Percentiles rank a stretch among this genome's conserved stretches.
Evolutionary conservation across 2,329 filamentous ascomycete genomes (phyloP).

Genomic region (Amylocarpus encephaloides): DNA sequence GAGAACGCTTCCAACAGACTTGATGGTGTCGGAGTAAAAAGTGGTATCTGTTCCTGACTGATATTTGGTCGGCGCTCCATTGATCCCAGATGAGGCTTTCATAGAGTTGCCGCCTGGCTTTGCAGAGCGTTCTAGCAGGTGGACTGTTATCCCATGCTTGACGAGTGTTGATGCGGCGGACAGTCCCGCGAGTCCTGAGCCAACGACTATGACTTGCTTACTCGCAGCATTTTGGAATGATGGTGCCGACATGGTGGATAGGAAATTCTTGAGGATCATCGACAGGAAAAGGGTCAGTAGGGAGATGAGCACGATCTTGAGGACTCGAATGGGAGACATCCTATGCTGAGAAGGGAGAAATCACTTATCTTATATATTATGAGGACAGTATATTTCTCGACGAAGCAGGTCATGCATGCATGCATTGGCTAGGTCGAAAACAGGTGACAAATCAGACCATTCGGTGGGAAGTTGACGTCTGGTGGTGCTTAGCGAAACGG

Average conservation of each 20-base stretch:
- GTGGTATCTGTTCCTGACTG: constrained; percentile 39
- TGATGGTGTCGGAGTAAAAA: constrained; percentile 51
- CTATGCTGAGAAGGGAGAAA: background rate
- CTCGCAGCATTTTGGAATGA: background rate
- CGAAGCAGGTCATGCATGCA: background rate
- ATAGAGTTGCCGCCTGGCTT: constrained; percentile 61
- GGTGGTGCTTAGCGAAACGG: too few relatives aligned
- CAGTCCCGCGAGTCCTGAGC: constrained; percentile 58
- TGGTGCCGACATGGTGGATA: constrained; percentile 5
- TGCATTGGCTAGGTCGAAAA: background rate
- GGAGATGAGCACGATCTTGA: constrained; percentile 3
- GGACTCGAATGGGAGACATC: background rate
- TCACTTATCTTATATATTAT: background rate
- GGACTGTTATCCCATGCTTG: constrained; percentile 44
- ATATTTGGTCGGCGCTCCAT: constrained; percentile 53
- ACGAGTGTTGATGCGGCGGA: constrained; percentile 53
- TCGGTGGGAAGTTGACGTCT: too few relatives aligned
- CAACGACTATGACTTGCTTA: constrained; percentile 49
- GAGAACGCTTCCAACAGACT: constrained; percentile 43
- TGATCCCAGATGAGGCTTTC: constrained; percentile 62
- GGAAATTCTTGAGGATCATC: constrained; percentile 9
- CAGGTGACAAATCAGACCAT: background rate
- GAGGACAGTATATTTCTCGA: background rate
- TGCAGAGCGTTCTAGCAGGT: constrained; percentile 51
- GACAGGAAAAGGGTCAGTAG: constrained; percentile 11